Percentiles rank a stretch among this genome's conserved stretches.
These are phyloP conservation scores for Pseudopyricularia cyperi DNA, from an alignment of 2,329 filamentous ascomycete species.

Conservation along the genomic window DNA sequence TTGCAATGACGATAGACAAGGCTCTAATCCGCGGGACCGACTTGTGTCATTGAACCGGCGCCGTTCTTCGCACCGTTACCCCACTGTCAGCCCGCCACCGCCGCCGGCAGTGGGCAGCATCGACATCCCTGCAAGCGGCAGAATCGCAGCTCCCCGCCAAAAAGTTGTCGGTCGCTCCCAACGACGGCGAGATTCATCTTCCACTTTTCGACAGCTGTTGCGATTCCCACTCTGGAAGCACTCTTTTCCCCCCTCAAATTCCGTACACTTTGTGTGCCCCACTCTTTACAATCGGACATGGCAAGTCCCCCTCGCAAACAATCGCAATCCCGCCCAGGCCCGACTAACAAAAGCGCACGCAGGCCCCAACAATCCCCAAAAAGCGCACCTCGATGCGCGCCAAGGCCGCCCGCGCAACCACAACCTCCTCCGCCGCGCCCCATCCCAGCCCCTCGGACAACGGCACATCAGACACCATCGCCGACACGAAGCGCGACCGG, in stretches of 20 bases:
- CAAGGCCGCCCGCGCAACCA: constrained; percentile 28
- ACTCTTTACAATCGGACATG: background rate
- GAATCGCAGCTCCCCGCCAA: constrained; percentile 1
- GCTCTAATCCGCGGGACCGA: too few relatives aligned
- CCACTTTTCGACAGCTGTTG: background rate
- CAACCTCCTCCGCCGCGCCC: constrained; percentile 31
- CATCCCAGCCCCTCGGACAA: constrained; percentile 31
- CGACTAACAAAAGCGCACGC: background rate
- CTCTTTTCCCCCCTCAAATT: background rate
- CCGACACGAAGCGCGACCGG: constrained; percentile 71
- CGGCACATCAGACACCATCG: constrained; percentile 43
- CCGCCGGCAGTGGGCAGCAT: too few relatives aligned
- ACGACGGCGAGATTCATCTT: background rate
- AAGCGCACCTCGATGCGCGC: constrained; percentile 17
- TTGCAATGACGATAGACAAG: too few relatives aligned
- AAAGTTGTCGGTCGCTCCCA: background rate
- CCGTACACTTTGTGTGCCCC: background rate
- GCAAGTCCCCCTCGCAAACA: too few relatives aligned
- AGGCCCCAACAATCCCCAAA: constrained; percentile 13
- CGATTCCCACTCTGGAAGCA: too few relatives aligned
- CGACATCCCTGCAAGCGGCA: background rate
- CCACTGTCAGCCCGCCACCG: too few relatives aligned
- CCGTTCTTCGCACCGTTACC: too few relatives aligned
- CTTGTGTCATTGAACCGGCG: too few relatives aligned
- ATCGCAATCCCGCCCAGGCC: background rate